These are phyloP conservation scores for Haplosporangium sp. DNA, from an alignment of 371 early-diverging fungal genomes.

Conservation along the genomic window DNA sequence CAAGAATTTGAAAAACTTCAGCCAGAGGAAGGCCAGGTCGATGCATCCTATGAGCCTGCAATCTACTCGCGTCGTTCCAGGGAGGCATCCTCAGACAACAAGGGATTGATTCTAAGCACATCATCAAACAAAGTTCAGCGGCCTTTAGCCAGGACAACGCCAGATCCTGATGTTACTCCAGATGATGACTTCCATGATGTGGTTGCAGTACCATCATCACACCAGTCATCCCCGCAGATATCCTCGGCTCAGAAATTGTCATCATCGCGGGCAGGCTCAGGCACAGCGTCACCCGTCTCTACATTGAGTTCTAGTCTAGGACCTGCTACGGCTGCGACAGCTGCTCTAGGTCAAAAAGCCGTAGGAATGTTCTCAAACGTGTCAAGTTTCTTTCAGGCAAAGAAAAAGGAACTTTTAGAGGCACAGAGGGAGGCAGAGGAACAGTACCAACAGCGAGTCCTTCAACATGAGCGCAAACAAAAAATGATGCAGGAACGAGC, in stretches of 20 bases:
- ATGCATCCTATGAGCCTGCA: conserved; percentile 23
- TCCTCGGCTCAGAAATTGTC: conserved; percentile 14
- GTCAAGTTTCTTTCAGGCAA: conserved; percentile 65
- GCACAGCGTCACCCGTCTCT: conserved; percentile 24
- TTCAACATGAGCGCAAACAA: conserved; percentile 45
- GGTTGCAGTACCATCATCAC: conserved; percentile 17
- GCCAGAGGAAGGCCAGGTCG: conserved; percentile 29
- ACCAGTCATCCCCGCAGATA: conserved; percentile 3
- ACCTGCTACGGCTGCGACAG: conserved; percentile 59
- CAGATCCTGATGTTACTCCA: conserved; percentile 24
- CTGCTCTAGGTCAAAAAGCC: conserved; percentile 62
- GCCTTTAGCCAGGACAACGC: conserved; percentile 21
- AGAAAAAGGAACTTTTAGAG: conserved; percentile 65
- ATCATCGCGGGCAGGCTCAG: conserved; percentile 13
- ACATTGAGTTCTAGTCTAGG: conserved; percentile 35
- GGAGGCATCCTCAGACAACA: background rate
- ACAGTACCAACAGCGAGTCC: conserved; percentile 44
- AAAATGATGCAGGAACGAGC: conserved; percentile 52
- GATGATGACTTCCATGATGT: conserved; percentile 33
- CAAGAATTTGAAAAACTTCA: conserved; percentile 62
- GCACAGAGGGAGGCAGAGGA: conserved; percentile 57
- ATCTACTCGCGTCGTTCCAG: conserved; percentile 23
- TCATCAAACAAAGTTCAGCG: conserved; percentile 23
- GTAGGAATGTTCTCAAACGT: conserved; percentile 66
- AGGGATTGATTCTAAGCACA: conserved; percentile 29